Evolutionary conservation across 805 yeast genomes (phyloP), one percentile per base, ranked within the genome.

Genomic region (Metschnikowia drakensbergensis): DNA sequence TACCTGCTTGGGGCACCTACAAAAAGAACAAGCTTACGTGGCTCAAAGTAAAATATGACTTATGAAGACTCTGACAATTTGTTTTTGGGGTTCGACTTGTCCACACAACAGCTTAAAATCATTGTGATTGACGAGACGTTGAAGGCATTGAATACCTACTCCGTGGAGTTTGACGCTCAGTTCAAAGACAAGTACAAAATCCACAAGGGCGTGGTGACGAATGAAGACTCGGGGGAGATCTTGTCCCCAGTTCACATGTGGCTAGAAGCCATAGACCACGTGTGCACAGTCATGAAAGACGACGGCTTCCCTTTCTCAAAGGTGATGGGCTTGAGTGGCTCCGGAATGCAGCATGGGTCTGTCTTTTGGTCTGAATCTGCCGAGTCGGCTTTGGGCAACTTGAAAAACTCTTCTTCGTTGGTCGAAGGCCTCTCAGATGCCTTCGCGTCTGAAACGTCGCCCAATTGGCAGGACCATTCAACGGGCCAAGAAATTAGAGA

Each of bases 391-490:
- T 69, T 89, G 45, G 37, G 51, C 1, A 50, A 57, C 0, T 66
- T 86, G 48, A 54, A 71, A 0, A 27, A 60, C 0, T 50, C 55
- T 4, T 43, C 58, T 9, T 50, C 71, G 2, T 67, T 87, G 43
- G 61, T 71, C 33, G 74, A 69, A 1, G 86, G 78, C 52, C 58
- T 86, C 34, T 56, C 58, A 2, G 55, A 56, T 1, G 84, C 86
- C 1, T 84, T 88, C 54, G 72, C 92, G 1, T 75, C 82, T 56
- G 71, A 75, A 5, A 74, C 74, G 36, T 84, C 95, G 4, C 96
- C 97, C 6, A 90, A 91, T 62, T 90, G 97, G 97, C 97, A 90
- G 66, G 97, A 90, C 61, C 96, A 88, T 61, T 84, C 94, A 25
- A 90, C 97, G 0, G 84, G 80, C 3, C 66, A 72, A 22, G 96